A percentile compares a stretch with the other conserved stretches of the same genome.
Evolutionary conservation across 768 basidiomycete species (phyloP).

Genomic region (Cystoderma amianthinum): DNA sequence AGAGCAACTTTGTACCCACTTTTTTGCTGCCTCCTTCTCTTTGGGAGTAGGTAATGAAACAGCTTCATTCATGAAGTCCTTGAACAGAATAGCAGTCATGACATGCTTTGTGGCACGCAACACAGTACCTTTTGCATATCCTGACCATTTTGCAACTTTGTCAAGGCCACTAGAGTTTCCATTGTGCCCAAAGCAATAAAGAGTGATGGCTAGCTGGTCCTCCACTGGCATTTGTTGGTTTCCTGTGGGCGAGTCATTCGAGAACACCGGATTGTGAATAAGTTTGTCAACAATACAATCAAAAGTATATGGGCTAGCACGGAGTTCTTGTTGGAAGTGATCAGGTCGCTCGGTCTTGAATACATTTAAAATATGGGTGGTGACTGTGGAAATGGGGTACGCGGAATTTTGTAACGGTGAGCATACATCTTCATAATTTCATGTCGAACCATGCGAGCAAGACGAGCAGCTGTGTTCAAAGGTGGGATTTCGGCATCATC

Average conservation of each 20-base stretch:
- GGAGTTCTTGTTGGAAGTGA: slow-evolving; percentile 12
- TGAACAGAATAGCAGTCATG: slow-evolving; percentile 16
- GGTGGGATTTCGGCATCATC: too few relatives aligned
- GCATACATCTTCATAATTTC: too few relatives aligned
- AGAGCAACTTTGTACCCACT: slow-evolving; percentile 24
- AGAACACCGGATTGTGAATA: slow-evolving; percentile 14
- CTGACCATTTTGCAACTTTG: slow-evolving; percentile 27
- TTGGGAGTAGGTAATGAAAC: slow-evolving; percentile 16
- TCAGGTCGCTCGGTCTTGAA: slow-evolving; percentile 1
- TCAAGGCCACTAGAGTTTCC: slow-evolving; percentile 25
- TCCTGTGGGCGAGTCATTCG: slow-evolving; percentile 19
- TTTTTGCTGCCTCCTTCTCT: slow-evolving; percentile 26
- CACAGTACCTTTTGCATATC: slow-evolving; percentile 25
- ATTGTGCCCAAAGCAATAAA: slow-evolving; percentile 28
- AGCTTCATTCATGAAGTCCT: slow-evolving; percentile 14
- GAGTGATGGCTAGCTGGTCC: slow-evolving; percentile 26
- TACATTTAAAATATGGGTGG: too few relatives aligned
- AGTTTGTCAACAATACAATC: slow-evolving; percentile 11
- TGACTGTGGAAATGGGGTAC: too few relatives aligned
- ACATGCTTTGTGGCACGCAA: slow-evolving; percentile 14
- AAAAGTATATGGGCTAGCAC: slow-evolving; percentile 14
- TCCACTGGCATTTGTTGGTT: slow-evolving; percentile 17
- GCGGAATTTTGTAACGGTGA: too few relatives aligned
- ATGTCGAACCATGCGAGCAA: too few relatives aligned
- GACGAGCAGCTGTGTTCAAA: too few relatives aligned